Evolutionary conservation across 495 filamentous ascomycete species (phyloP).

Genomic region (Hyaloscypha hepaticicola): DNA sequence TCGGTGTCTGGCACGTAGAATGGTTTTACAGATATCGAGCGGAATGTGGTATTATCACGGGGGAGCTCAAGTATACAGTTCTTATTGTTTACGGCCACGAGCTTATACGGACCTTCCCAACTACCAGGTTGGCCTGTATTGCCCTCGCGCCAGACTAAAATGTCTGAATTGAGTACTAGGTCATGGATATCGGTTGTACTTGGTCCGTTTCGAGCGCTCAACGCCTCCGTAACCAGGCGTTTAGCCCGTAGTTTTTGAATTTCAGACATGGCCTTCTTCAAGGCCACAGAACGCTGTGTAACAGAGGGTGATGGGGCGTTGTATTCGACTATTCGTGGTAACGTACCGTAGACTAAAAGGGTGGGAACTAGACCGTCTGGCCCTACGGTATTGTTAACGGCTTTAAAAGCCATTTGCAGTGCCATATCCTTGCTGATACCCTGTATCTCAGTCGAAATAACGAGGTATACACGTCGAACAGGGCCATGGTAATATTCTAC

Average conservation of each 20-base stretch:
- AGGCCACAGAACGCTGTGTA: conserved; percentile 9
- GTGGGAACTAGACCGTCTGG: conserved; percentile 27
- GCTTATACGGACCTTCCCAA: neutral
- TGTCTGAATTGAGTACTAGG: neutral
- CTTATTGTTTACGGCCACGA: neutral
- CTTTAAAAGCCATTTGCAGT: conserved; percentile 33
- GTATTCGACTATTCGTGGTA: conserved; percentile 19
- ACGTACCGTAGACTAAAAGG: conserved; percentile 23
- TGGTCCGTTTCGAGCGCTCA: conserved; percentile 24
- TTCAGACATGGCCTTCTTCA: conserved; percentile 27
- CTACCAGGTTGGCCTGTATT: conserved; percentile 5
- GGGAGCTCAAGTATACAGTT: neutral
- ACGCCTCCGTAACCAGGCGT: conserved; percentile 11
- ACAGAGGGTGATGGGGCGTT: conserved; percentile 8
- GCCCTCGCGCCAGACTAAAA: conserved; percentile 10
- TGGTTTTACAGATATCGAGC: neutral
- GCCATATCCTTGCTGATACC: conserved; percentile 2
- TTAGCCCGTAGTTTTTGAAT: conserved; percentile 22
- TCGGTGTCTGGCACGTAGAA: neutral
- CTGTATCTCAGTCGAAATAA: conserved; percentile 23
- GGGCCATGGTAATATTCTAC: conserved; percentile 29
- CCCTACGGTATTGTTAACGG: conserved; percentile 26
- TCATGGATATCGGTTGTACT: conserved; percentile 1
- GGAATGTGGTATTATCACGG: neutral
- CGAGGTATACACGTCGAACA: conserved; percentile 22